Percentiles rank a stretch among this genome's conserved stretches.
phyloP scores from a whole-genome alignment of 148 eudicot species.

The Camellia japonica region DNA sequence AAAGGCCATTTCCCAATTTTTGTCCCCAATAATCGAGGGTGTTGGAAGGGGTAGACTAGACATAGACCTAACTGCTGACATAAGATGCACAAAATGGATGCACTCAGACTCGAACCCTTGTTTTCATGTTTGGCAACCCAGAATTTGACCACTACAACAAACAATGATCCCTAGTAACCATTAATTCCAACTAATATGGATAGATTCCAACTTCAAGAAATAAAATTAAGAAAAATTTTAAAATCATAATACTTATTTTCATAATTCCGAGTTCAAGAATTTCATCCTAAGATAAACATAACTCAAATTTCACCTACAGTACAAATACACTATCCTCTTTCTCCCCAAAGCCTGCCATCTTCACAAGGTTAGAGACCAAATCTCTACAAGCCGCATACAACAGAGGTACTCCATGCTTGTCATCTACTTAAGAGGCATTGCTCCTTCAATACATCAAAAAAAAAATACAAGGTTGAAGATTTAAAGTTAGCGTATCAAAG shows the following conservation, averaged over 20 bases:
- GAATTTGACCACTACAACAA: slow-evolving; percentile 5
- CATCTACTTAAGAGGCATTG: neutral
- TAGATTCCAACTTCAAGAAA: neutral
- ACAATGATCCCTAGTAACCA: neutral
- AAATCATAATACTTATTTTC: neutral
- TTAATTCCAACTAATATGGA: neutral
- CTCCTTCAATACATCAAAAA: neutral
- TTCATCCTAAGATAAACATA: neutral
- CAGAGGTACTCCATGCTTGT: slow-evolving; percentile 2
- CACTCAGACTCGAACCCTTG: neutral
- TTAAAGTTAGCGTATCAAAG: neutral
- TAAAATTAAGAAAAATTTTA: neutral
- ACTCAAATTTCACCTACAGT: neutral
- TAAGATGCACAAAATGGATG: neutral
- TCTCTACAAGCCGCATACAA: neutral
- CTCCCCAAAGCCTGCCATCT: neutral
- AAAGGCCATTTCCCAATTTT: neutral
- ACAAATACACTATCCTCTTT: neutral
- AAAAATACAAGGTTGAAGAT: neutral
- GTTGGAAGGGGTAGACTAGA: neutral
- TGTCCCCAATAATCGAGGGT: neutral
- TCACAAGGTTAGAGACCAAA: neutral
- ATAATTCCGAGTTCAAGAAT: neutral
- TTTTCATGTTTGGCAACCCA: neutral
- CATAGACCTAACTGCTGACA: neutral